Conservation (phyloP, 352 stramenopile species). For the Phytophthora pisi region DNA sequence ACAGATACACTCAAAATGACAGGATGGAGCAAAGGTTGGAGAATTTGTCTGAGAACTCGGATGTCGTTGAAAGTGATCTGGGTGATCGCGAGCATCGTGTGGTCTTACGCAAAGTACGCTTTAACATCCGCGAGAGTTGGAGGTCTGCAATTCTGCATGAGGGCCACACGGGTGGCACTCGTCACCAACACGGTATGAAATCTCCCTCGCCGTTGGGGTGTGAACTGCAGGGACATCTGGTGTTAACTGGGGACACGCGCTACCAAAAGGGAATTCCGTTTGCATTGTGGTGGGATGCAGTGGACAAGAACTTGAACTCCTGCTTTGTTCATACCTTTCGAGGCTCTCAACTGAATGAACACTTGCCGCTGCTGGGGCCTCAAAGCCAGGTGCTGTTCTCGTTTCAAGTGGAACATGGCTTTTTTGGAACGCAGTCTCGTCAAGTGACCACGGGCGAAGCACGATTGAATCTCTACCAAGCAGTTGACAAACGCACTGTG, state of each 20-base stretch:
- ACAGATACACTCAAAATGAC: background rate
- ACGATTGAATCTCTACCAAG: slow-evolving; percentile 26
- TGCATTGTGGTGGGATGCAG: slow-evolving; percentile 62
- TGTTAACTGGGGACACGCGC: slow-evolving; percentile 8
- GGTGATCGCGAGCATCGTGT: background rate
- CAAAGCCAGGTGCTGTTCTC: slow-evolving; percentile 27
- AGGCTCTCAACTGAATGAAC: background rate
- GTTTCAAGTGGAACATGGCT: slow-evolving; percentile 33
- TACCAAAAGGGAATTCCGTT: slow-evolving; percentile 33
- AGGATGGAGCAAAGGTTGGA: background rate
- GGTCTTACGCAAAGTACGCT: slow-evolving; percentile 29
- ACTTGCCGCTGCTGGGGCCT: slow-evolving; percentile 11
- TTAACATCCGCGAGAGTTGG: slow-evolving; percentile 41
- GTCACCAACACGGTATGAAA: slow-evolving; percentile 1
- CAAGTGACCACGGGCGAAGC: slow-evolving; percentile 27
- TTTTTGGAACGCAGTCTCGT: slow-evolving; percentile 22
- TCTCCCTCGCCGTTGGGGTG: slow-evolving; percentile 38
- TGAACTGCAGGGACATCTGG: slow-evolving; percentile 47
- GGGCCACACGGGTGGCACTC: background rate
- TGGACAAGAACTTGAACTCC: slow-evolving; percentile 48
- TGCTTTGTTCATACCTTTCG: slow-evolving; percentile 43
- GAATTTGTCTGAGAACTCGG: background rate
- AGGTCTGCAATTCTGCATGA: slow-evolving; percentile 1
- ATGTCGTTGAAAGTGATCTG: background rate
- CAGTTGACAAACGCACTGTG: background rate